Evolutionary conservation across 805 yeast species (phyloP).

Genomic region (Metschnikowia shivogae): DNA sequence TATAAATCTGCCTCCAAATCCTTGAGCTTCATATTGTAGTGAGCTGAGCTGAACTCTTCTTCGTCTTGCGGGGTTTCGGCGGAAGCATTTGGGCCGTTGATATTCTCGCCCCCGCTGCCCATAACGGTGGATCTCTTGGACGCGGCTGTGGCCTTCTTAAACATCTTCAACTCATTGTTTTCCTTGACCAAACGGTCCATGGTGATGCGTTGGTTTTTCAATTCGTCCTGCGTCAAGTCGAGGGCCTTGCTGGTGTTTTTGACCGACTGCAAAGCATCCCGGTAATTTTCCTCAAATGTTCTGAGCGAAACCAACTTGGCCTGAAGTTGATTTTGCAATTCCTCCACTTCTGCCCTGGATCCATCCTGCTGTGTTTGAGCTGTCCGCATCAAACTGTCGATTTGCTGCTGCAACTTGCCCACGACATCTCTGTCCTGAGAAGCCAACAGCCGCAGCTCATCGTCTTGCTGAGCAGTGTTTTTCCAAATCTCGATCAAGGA

Average conservation of each 20-base stretch:
- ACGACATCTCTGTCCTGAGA: slow-evolving; percentile 25
- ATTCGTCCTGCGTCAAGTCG: slow-evolving; percentile 67
- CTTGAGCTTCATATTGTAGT: slow-evolving; percentile 69
- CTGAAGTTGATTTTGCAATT: slow-evolving; percentile 28
- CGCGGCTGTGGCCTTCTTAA: slow-evolving; percentile 40
- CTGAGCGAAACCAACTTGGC: slow-evolving; percentile 28
- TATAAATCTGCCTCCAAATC: slow-evolving; percentile 82
- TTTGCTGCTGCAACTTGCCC: slow-evolving; percentile 47
- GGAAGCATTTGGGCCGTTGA: slow-evolving; percentile 8
- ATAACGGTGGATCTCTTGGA: slow-evolving; percentile 10
- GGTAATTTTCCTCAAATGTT: slow-evolving; percentile 60
- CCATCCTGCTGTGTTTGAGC: slow-evolving; percentile 41
- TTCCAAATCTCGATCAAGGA: slow-evolving; percentile 34
- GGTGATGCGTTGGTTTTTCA: slow-evolving; percentile 53
- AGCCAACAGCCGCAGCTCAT: slow-evolving; percentile 7
- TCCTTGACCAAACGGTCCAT: slow-evolving; percentile 58
- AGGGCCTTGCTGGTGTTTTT: slow-evolving; percentile 74
- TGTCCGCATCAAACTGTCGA: slow-evolving; percentile 50
- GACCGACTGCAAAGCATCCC: slow-evolving; percentile 66
- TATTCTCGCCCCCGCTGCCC: slow-evolving; percentile 19
- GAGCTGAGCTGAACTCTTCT: slow-evolving; percentile 41
- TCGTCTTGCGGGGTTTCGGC: slow-evolving; percentile 15
- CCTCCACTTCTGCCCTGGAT: slow-evolving; percentile 31
- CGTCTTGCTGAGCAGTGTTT: slow-evolving; percentile 11
- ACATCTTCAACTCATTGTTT: slow-evolving; percentile 62